These are phyloP conservation scores for Sicyos edulis DNA, from an alignment of 306 rosid species.

Conservation along the genomic window DNA sequence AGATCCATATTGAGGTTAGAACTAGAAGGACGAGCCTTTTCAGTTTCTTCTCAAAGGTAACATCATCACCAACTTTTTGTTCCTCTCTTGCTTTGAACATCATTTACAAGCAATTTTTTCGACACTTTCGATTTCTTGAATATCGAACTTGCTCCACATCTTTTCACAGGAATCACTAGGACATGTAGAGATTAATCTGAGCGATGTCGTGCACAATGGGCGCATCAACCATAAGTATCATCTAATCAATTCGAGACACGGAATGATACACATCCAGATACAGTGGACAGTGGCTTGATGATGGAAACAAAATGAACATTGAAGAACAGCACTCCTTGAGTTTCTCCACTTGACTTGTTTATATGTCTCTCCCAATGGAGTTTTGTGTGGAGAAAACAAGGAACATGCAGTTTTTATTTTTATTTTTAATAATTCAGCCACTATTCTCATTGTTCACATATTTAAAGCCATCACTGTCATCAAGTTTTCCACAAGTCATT, in stretches of 20 bases:
- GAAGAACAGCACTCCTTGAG: not conserved
- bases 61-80: too few species aligned
- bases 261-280: conserved; percentile 66
- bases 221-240: conserved; percentile 67
- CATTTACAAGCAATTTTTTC: too few species aligned
- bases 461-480: conserved; percentile 1
- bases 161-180: conserved; percentile 62
- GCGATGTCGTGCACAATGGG: conserved; percentile 70
- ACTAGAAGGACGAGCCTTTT: conserved; percentile 45
- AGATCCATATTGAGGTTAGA: conserved; percentile 60
- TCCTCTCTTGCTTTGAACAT: too few species aligned
- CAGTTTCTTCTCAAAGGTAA: conserved; percentile 61
- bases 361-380: not conserved
- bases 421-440: too few species aligned
- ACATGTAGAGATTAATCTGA: conserved; percentile 65
- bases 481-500: not conserved
- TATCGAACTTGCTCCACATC: not conserved
- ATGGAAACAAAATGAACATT: conserved; percentile 16
- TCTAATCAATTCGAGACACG: conserved; percentile 71
- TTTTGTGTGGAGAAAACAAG: conserved; percentile 6
- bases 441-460: not conserved
- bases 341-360: not conserved
- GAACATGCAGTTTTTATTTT: not conserved
- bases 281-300: conserved; percentile 57
- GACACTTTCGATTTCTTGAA: not conserved